These are phyloP conservation scores for Clarireedia hainanense DNA, from an alignment of 2,329 filamentous ascomycete genomes.

Conservation along the genomic window DNA sequence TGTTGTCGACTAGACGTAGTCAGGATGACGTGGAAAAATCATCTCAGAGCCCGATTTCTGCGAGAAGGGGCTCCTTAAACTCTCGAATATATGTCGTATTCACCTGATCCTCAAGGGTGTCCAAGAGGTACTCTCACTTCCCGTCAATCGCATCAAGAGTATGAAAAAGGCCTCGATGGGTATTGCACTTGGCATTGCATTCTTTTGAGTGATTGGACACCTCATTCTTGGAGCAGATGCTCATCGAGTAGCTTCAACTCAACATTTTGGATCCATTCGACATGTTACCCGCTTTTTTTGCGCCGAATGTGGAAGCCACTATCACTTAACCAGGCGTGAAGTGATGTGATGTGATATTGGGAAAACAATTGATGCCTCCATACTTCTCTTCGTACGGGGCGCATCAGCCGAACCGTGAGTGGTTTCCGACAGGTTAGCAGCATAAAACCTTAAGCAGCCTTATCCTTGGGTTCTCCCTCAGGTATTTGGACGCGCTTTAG, in stretches of 20 bases:
- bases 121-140: not conserved
- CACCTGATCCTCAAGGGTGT: not conserved
- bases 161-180: no score
- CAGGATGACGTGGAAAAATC: no score
- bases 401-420: not conserved
- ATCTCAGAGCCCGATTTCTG: no score
- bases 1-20: no score
- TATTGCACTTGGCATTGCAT: not conserved
- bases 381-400: not conserved
- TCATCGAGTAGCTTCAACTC: no score
- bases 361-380: no score
- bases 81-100: not conserved
- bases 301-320: not conserved
- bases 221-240: no score
- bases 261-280: no score
- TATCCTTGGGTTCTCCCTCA: not conserved
- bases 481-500: not conserved
- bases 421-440: not conserved
- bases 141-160: not conserved
- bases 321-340: no score
- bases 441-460: not conserved
- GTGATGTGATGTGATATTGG: no score
- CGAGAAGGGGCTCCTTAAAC: no score
- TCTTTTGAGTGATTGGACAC: not conserved
- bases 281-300: not conserved